A percentile compares a stretch with the other conserved stretches of the same genome.
These are phyloP conservation scores for Berkeleyomyces basicola DNA, from an alignment of 2,329 filamentous ascomycete species.

Conservation along the genomic window DNA sequence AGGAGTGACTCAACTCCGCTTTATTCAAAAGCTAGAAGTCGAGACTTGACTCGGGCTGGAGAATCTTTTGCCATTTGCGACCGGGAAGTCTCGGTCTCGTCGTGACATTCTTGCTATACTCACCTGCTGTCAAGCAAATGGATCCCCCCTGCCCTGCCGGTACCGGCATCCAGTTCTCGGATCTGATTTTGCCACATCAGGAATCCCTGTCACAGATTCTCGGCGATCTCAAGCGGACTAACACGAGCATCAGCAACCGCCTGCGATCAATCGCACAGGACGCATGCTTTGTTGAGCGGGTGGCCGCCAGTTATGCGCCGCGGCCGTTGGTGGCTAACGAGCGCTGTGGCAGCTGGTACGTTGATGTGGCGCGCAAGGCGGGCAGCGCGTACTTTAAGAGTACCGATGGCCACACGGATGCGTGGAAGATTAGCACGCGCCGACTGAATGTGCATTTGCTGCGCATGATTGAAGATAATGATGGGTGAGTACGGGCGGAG, in stretches of 20 bases:
- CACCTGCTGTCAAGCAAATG: too few relatives aligned
- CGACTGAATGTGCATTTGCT: constrained; percentile 74
- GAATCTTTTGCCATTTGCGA: too few relatives aligned
- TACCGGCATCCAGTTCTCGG: constrained; percentile 18
- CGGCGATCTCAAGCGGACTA: constrained; percentile 47
- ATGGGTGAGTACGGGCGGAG: constrained; percentile 37
- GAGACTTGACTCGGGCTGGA: too few relatives aligned
- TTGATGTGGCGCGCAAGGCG: constrained; percentile 44
- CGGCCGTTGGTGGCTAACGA: constrained; percentile 81
- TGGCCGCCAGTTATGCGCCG: constrained; percentile 32
- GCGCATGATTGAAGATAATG: constrained; percentile 43
- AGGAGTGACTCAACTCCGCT: too few relatives aligned
- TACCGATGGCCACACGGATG: constrained; percentile 80
- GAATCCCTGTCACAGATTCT: constrained; percentile 55
- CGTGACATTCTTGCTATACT: too few relatives aligned
- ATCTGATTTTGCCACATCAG: constrained; percentile 35
- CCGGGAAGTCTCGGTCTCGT: too few relatives aligned
- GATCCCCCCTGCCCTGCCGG: neutral
- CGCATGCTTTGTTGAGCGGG: constrained; percentile 52
- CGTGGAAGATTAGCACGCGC: constrained; percentile 80
- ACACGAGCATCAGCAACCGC: constrained; percentile 63
- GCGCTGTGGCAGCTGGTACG: constrained; percentile 92
- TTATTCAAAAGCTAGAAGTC: too few relatives aligned
- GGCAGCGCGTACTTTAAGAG: constrained; percentile 92
- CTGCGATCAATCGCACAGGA: constrained; percentile 64